Conservation (phyloP, 148 eudicot species). For the Beta vulgaris region DNA sequence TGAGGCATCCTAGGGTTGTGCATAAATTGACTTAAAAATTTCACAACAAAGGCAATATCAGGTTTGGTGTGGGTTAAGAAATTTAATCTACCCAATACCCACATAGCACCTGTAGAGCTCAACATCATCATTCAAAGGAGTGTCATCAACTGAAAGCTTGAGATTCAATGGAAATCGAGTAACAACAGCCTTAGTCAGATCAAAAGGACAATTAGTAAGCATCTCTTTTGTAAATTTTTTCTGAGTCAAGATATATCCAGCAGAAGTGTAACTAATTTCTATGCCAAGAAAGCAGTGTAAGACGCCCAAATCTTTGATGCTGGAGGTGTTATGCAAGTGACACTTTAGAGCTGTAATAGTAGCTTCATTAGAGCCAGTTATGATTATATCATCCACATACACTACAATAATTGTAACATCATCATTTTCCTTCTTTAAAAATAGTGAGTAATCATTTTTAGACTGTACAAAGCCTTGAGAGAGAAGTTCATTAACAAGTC, state of each 20-base stretch:
- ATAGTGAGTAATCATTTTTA: neutral
- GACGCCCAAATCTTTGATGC: neutral
- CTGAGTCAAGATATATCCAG: neutral
- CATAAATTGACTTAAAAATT: neutral
- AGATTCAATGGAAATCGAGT: neutral
- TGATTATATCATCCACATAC: neutral
- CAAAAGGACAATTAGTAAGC: neutral
- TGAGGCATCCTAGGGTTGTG: neutral
- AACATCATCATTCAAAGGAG: neutral
- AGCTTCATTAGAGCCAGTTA: neutral
- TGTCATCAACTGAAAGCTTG: neutral
- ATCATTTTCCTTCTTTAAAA: too few species aligned
- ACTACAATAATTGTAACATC: neutral
- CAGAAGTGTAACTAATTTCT: neutral
- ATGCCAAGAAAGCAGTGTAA: constrained; percentile 2
- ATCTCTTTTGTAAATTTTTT: neutral
- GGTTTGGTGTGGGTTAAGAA: neutral
- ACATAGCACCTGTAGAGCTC: neutral
- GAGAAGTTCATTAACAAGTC: neutral
- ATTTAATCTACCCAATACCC: neutral
- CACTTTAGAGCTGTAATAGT: too few species aligned
- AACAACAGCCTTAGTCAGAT: neutral
- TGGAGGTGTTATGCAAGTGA: neutral
- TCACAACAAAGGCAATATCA: neutral
- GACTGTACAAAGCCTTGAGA: neutral